Evolutionary conservation across 2,329 filamentous ascomycete genomes (phyloP).

Genomic region (Hypomyces rosellus): DNA sequence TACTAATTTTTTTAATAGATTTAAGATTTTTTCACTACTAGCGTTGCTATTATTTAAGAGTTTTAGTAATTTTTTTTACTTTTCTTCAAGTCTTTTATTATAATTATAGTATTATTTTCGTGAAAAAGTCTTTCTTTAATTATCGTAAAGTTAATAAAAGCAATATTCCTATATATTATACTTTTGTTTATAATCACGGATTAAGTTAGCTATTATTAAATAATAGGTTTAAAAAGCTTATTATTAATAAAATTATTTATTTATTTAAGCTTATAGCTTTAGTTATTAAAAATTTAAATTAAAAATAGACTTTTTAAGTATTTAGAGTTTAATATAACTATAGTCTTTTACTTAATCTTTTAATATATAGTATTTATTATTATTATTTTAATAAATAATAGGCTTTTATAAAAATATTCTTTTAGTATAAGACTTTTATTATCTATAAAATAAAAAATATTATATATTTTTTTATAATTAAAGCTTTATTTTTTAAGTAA

Average conservation of each 20-base stretch:
- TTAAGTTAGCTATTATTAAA: not conserved
- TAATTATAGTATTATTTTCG: not conserved
- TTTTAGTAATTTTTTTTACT: not conserved
- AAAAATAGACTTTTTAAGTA: too few species aligned
- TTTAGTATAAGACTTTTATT: not conserved
- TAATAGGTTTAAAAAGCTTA: too few species aligned
- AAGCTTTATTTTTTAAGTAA: not conserved
- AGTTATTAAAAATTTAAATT: not conserved
- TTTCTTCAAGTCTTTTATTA: not conserved
- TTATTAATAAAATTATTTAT: too few species aligned
- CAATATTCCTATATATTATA: not conserved
- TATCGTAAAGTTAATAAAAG: not conserved
- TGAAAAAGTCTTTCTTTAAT: not conserved
- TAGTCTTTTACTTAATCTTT: too few species aligned
- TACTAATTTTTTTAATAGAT: not conserved
- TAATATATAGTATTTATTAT: too few species aligned
- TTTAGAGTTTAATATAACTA: too few species aligned
- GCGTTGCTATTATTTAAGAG: not conserved
- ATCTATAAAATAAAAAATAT: not conserved
- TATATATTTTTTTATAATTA: not conserved
- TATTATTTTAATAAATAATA: not conserved
- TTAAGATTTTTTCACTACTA: not conserved
- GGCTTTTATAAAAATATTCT: not conserved
- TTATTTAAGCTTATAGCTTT: too few species aligned
- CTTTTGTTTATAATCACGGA: not conserved